A percentile compares a stretch with the other conserved stretches of the same genome.
Conservation (phyloP, 2,329 filamentous ascomycete genomes). For the Cladophialophora exuberans region DNA sequence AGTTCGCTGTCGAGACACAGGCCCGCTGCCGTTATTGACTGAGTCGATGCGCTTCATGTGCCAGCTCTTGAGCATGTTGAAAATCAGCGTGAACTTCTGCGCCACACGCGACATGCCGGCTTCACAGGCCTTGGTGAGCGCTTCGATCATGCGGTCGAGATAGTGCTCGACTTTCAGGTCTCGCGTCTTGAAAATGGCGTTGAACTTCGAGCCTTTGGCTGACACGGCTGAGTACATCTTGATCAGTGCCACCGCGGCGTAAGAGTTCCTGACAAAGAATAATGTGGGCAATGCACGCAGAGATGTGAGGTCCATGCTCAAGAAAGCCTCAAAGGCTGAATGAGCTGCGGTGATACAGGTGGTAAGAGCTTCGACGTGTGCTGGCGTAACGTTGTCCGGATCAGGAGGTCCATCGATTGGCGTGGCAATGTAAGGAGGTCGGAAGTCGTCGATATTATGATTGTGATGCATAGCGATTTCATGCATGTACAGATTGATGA, state of each 20-base stretch:
- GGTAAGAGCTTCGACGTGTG: slow-evolving; percentile 68
- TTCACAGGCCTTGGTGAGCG: slow-evolving; percentile 66
- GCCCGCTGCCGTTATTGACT: slow-evolving; percentile 21
- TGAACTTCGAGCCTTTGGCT: slow-evolving; percentile 66
- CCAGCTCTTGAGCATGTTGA: slow-evolving; percentile 72
- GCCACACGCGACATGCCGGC: slow-evolving; percentile 67
- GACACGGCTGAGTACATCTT: slow-evolving; percentile 73
- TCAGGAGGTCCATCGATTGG: slow-evolving; percentile 35
- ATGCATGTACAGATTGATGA: slow-evolving; percentile 73
- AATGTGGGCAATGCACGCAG: slow-evolving; percentile 71
- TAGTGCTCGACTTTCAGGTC: slow-evolving; percentile 68
- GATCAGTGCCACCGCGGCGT: slow-evolving; percentile 71
- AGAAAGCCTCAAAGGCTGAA: slow-evolving; percentile 66
- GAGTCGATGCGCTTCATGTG: slow-evolving; percentile 53
- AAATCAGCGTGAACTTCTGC: slow-evolving; percentile 70
- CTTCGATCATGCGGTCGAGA: slow-evolving; percentile 70
- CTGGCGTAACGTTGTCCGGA: slow-evolving; percentile 51
- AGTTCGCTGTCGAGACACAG: slow-evolving; percentile 24
- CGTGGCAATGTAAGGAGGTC: slow-evolving; percentile 43
- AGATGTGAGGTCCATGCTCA: slow-evolving; percentile 60
- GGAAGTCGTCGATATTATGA: slow-evolving; percentile 58
- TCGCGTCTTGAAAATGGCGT: slow-evolving; percentile 69
- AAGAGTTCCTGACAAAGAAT: slow-evolving; percentile 71
- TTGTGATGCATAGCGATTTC: slow-evolving; percentile 73
- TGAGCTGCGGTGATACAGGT: slow-evolving; percentile 70